Evolutionary conservation across 306 rosid genomes (phyloP).

Genomic region (Gillenia trifoliata): DNA sequence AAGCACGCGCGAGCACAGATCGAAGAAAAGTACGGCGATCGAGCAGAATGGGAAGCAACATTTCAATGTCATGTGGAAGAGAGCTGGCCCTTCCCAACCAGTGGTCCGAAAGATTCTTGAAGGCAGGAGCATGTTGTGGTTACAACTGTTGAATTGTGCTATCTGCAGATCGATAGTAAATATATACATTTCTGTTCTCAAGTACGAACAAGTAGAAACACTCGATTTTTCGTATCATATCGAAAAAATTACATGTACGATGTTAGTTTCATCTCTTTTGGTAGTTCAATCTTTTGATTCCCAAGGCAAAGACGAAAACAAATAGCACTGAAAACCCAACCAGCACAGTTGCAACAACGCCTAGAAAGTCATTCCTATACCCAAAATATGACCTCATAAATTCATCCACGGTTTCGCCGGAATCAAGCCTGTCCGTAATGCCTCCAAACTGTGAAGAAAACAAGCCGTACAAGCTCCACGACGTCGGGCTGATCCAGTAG

Average conservation of each 20-base stretch:
- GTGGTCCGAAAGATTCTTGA: slow-evolving; percentile 51
- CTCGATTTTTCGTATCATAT: neutral
- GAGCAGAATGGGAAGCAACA: slow-evolving; percentile 90
- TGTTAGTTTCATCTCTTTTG: neutral
- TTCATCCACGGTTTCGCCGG: neutral
- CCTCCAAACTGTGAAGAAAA: slow-evolving; percentile 9
- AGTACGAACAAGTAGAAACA: neutral
- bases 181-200: neutral
- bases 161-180: neutral
- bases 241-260: neutral
- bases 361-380: neutral
- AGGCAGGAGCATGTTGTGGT: neutral
- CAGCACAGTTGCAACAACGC: neutral
- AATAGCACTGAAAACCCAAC: neutral
- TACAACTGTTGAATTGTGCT: neutral
- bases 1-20: neutral
- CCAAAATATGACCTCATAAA: slow-evolving; percentile 1
- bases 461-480: slow-evolving; percentile 9
- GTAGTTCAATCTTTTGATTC: neutral
- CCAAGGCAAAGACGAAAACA: neutral
- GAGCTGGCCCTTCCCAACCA: slow-evolving; percentile 90
- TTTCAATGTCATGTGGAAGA: slow-evolving; percentile 83
- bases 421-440: neutral
- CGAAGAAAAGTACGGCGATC: neutral
- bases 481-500: neutral